phyloP scores from a whole-genome alignment of 2,329 filamentous ascomycete genomes.

The Ceratocystiopsis minuta region DNA sequence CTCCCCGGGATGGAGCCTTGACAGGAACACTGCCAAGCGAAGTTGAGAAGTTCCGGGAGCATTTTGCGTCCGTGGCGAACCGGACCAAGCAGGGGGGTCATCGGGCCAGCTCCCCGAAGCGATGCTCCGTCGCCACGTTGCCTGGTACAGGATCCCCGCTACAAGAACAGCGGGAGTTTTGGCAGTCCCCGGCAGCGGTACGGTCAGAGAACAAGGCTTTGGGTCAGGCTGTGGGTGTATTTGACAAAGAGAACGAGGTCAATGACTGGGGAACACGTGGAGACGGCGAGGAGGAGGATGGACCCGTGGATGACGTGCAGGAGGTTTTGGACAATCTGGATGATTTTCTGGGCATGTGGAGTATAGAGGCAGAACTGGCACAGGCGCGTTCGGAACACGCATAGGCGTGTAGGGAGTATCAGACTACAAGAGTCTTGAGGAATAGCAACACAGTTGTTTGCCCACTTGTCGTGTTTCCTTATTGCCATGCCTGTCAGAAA shows the following conservation, averaged over 20 bases:
- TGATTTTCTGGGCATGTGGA: conserved; percentile 24
- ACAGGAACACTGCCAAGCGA: conserved; percentile 17
- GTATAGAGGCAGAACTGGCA: conserved; percentile 20
- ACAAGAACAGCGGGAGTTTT: not conserved
- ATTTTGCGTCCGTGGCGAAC: conserved; percentile 7
- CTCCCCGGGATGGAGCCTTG: conserved; percentile 18
- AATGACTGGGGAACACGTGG: not conserved
- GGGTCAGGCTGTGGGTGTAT: no score
- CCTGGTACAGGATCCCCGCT: not conserved
- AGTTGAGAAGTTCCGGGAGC: conserved; percentile 19
- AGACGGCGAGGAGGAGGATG: conserved; percentile 3
- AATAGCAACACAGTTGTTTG: no score
- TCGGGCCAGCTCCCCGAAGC: no score
- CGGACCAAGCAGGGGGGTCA: not conserved
- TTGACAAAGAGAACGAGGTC: conserved; percentile 1
- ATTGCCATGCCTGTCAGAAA: not conserved
- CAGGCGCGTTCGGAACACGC: conserved; percentile 10
- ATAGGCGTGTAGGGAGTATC: no score
- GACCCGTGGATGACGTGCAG: conserved; percentile 23
- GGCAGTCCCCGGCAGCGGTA: not conserved
- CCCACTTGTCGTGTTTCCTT: not conserved
- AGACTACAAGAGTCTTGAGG: no score
- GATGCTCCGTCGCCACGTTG: not conserved
- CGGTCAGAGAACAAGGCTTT: not conserved
- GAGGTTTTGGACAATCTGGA: conserved; percentile 27